Conservation (phyloP, 768 basidiomycete species). For the Phaeolepiota aurea region DNA sequence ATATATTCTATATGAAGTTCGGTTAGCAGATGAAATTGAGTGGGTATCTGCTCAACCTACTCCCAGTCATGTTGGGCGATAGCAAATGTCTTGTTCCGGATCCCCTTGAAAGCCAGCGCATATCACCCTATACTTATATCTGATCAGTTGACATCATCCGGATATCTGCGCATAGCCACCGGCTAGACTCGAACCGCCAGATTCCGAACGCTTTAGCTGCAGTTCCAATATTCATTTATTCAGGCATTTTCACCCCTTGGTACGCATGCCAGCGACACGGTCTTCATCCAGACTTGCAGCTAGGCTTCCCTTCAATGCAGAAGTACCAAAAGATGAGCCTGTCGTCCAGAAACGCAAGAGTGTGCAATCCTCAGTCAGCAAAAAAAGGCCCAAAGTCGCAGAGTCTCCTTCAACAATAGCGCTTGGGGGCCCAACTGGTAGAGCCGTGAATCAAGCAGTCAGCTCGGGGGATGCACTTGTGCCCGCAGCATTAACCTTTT, state of each 20-base stretch:
- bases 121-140: too few relatives aligned
- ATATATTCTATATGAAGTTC: conserved; percentile 35
- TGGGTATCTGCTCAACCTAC: conserved; percentile 3
- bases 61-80: conserved; percentile 3
- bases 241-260: neutral
- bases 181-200: neutral
- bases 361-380: neutral
- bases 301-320: conserved; percentile 1
- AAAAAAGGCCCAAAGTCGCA: neutral
- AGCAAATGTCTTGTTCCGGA: too few relatives aligned
- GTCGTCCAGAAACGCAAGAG: conserved; percentile 11
- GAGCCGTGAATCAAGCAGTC: conserved; percentile 4
- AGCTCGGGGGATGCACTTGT: conserved; percentile 27
- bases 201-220: neutral
- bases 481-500: conserved; percentile 67
- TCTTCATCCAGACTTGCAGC: conserved; percentile 19
- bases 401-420: conserved; percentile 11
- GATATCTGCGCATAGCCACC: neutral
- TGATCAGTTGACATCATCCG: neutral
- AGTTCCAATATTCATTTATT: neutral
- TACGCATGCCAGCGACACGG: conserved; percentile 25
- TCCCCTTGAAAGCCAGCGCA: neutral
- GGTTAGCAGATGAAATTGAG: neutral
- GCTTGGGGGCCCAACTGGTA: conserved; percentile 6
- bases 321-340: conserved; percentile 3